Base-by-base conservation (phyloP, 2,329 filamentous ascomycete species). In the Clonostachys byssicola region DNA sequence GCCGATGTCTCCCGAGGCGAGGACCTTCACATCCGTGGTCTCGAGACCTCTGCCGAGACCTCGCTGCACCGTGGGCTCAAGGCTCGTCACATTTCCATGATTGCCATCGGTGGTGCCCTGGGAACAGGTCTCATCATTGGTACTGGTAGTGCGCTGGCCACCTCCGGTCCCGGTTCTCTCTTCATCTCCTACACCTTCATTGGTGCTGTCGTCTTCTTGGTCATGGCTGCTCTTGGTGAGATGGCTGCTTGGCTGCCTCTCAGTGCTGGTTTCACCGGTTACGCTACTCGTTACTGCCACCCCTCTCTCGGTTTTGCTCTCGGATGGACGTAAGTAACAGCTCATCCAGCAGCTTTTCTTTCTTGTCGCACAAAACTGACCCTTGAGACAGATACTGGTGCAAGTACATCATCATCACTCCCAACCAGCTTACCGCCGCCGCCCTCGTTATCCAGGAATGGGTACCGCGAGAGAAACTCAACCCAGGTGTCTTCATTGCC, bases 191-290 rank as follows among this genome's bases (percentile, higher is more conserved):
- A 89, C 67, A 74, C 79, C 36, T 63, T 86, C 51, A 78, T 89
- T 54, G 86, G 86, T 54, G 67, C 85, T 42, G 67, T 94, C 50
- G 89, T 92, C 54, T 94, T 84, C 65, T 70, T 90, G 40, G 88
- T 94, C 55, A 91, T 94, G 87, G 84, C 83, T 49, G 85, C 81
- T 48, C 80, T 94, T 5, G 89, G 88, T 52, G 88, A 92, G 66
- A 94, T 94, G 87, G 87, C 88, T 9, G 80, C 88, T 45, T 94
- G 87, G 86, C 66, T 94, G 34, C 89, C 89, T 44, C 75, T 91
- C 57, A 80, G 82, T 47, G 82, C 86, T 61, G 89, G 89, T 55
- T 95, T 94, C 66, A 88, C 88, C 51, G 87, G 87, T 58, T 94
- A 92, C 60, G 88, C 89, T 20, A 78, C 83, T 50, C 79, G 89